A percentile compares a stretch with the other conserved stretches of the same genome.
Evolutionary conservation across 208 protist species (phyloP).

Genomic region (Wallacemonas sp.): DNA sequence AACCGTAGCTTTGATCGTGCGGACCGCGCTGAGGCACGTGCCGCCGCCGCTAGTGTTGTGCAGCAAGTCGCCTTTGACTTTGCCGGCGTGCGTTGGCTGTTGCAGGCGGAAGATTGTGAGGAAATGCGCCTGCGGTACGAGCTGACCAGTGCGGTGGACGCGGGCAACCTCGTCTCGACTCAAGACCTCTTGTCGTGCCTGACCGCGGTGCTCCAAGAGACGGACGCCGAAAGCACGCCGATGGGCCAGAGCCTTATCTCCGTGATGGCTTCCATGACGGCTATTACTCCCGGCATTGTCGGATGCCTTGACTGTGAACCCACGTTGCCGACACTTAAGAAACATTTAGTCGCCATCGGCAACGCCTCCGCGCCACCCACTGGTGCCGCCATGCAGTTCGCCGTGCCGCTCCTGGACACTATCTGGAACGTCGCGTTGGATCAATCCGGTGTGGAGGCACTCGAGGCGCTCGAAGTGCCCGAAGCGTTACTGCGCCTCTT

Average conservation of each 20-base stretch:
- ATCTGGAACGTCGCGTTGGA: conserved; percentile 61
- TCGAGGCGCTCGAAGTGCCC: conserved; percentile 36
- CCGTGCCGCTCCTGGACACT: conserved; percentile 28
- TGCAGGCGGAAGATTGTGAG: conserved; percentile 35
- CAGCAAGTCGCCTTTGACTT: conserved; percentile 54
- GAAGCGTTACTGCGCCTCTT: conserved; percentile 50
- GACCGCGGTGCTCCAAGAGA: conserved; percentile 10
- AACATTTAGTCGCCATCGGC: not conserved
- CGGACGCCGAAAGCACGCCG: not conserved
- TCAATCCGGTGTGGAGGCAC: conserved; percentile 34
- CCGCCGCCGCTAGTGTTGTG: conserved; percentile 42
- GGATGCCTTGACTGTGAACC: conserved; percentile 3
- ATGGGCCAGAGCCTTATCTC: conserved; percentile 19
- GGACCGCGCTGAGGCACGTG: conserved; percentile 20
- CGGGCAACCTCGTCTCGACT: not conserved
- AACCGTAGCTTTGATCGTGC: not conserved
- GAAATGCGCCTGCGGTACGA: conserved; percentile 38
- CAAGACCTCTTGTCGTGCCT: conserved; percentile 11
- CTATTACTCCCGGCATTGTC: conserved; percentile 31
- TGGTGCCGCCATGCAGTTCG: not conserved
- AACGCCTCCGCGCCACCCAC: not conserved
- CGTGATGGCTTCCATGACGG: conserved; percentile 28
- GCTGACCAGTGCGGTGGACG: conserved; percentile 8
- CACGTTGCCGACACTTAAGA: not conserved
- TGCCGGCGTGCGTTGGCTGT: conserved; percentile 72